These are phyloP conservation scores for Pleurotus ostreatus DNA, from an alignment of 768 basidiomycete genomes.

Conservation along the genomic window DNA sequence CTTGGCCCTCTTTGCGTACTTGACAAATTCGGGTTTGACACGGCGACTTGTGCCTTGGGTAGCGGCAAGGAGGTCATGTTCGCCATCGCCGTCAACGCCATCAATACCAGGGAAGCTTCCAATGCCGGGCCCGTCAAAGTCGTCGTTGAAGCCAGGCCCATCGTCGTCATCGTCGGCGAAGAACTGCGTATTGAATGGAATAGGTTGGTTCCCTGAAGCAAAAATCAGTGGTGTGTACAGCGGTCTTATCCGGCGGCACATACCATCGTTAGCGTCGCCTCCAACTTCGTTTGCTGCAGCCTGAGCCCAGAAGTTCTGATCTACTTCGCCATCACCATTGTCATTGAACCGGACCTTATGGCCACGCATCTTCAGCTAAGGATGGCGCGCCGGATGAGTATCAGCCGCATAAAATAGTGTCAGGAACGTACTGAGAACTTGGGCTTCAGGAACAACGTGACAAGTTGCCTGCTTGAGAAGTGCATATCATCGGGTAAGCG, in stretches of 20 bases:
- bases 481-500: slow-evolving; percentile 96
- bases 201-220: slow-evolving; percentile 33
- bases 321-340: slow-evolving; percentile 80
- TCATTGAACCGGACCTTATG: slow-evolving; percentile 54
- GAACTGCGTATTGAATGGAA: slow-evolving; percentile 94
- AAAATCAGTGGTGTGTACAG: too few relatives aligned
- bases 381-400: not conserved
- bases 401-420: slow-evolving; percentile 3
- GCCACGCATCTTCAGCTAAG: slow-evolving; percentile 86
- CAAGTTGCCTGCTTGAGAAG: slow-evolving; percentile 85
- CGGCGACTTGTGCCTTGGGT: slow-evolving; percentile 76
- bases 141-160: slow-evolving; percentile 67
- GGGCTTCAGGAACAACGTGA: slow-evolving; percentile 93
- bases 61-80: slow-evolving; percentile 84
- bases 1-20: slow-evolving; percentile 94
- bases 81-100: slow-evolving; percentile 53
- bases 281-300: slow-evolving; percentile 83
- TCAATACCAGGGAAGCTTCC: slow-evolving; percentile 15
- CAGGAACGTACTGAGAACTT: slow-evolving; percentile 77
- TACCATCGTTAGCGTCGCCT: slow-evolving; percentile 62
- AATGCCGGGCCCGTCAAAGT: slow-evolving; percentile 43
- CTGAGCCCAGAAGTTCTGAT: slow-evolving; percentile 97
- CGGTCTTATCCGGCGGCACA: slow-evolving; percentile 16
- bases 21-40: slow-evolving; percentile 82
- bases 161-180: slow-evolving; percentile 92